phyloP scores from a whole-genome alignment of 495 filamentous ascomycete species.

The Hyaloscypha variabilis region DNA sequence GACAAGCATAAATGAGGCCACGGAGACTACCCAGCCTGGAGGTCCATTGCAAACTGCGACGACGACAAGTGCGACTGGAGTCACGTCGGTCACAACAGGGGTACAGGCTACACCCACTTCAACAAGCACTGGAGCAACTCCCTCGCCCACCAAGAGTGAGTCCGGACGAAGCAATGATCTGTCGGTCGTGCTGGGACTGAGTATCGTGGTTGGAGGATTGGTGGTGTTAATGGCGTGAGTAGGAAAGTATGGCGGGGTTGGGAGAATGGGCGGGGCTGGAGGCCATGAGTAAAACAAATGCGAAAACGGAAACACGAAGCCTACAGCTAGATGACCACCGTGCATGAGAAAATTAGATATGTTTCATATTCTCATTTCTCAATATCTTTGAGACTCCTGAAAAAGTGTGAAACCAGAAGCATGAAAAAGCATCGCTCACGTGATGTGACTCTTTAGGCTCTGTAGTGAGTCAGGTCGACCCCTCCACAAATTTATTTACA shows the following conservation, averaged over 20 bases:
- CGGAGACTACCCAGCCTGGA: neutral
- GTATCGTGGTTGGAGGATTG: constrained; percentile 15
- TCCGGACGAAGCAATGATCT: constrained; percentile 1
- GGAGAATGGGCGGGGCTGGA: no score
- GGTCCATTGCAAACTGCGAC: neutral
- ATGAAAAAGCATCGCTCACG: neutral
- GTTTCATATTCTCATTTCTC: neutral
- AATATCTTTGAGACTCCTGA: neutral
- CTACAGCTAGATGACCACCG: neutral
- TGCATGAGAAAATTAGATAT: neutral
- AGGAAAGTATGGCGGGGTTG: neutral
- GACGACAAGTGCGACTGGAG: neutral
- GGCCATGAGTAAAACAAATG: no score
- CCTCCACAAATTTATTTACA: constrained; percentile 14
- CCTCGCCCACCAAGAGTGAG: neutral
- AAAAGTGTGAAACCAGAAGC: neutral
- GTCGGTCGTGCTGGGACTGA: constrained; percentile 17
- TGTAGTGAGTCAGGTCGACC: no score
- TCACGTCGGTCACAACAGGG: neutral
- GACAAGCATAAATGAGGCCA: constrained; percentile 6
- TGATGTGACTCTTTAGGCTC: neutral
- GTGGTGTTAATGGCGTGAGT: constrained; percentile 24
- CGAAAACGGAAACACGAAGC: neutral
- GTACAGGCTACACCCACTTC: constrained; percentile 3
- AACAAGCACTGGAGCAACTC: neutral